phyloP scores from a whole-genome alignment of 345 rosid species.

The Geranium rotundifolium region DNA sequence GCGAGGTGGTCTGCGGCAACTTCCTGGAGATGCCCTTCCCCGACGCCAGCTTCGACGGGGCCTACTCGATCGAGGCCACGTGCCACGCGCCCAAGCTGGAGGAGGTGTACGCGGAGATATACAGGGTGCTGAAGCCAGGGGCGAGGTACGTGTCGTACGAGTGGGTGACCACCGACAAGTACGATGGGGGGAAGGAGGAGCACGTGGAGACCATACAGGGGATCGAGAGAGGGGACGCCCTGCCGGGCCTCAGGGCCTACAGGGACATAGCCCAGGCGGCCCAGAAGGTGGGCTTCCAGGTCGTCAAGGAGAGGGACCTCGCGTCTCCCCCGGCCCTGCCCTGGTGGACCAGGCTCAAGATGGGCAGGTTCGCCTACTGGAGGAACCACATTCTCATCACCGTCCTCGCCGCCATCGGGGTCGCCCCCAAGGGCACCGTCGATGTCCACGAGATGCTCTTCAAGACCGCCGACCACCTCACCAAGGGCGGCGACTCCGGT shows the following conservation, averaged over 20 bases:
- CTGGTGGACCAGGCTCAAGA: constrained; percentile 86
- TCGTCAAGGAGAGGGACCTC: constrained; percentile 71
- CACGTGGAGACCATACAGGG: constrained; percentile 80
- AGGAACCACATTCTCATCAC: constrained; percentile 85
- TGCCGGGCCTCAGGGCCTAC: constrained; percentile 67
- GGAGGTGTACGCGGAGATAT: constrained; percentile 74
- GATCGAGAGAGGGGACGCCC: constrained; percentile 82
- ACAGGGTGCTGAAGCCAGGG: constrained; percentile 79
- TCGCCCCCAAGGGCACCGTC: constrained; percentile 90
- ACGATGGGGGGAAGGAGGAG: constrained; percentile 25
- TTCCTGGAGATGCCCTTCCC: constrained; percentile 86
- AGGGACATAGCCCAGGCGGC: constrained; percentile 56
- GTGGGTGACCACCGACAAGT: constrained; percentile 87
- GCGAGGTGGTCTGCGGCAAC: constrained; percentile 84
- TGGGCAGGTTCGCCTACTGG: constrained; percentile 88
- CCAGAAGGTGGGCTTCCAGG: constrained; percentile 66
- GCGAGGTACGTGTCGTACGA: constrained; percentile 67
- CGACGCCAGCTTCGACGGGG: constrained; percentile 77
- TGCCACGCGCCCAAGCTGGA: constrained; percentile 95
- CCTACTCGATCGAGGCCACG: constrained; percentile 93
- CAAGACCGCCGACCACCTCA: constrained; percentile 71
- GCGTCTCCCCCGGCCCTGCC: constrained; percentile 71
- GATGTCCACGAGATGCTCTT: constrained; percentile 93
- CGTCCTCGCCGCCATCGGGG: constrained; percentile 48
- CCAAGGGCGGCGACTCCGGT: constrained; percentile 75